Evolutionary conservation across 2,329 filamentous ascomycete species (phyloP), one percentile per base, ranked within the genome.

Genomic region (Lasiodiplodia sp.): DNA sequence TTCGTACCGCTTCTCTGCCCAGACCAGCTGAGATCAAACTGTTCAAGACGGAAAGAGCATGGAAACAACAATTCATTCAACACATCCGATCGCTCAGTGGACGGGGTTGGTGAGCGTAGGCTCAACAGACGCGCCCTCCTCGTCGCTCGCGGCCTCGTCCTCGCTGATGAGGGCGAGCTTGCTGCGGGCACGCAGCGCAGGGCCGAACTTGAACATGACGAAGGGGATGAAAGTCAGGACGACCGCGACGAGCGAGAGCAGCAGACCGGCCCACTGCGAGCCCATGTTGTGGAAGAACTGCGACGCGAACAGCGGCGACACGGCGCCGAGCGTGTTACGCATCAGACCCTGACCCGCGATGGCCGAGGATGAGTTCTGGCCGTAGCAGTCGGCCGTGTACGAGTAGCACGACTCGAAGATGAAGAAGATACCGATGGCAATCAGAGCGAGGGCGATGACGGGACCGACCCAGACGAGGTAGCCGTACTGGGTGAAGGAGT

Each of bases 211-310:
- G 76, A 79, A 83, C 73, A 82, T 80, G 14, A 83, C 79, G 70
- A 83, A 84, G 1, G 82, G 82, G 52, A 82, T 80, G 71, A 81
- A 69, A 67, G 77, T 80, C 67, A 82, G 66, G 23, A 82, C 67
- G 0, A 83, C 83, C 1, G 82, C 84, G 18, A 86, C 76, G 10
- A 86, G 70, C 0, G 84, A 80, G 66, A 87, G 71, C 21, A 86
- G 78, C 21, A 87, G 72, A 11, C 85, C 85, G 1, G 85, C 84
- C 66, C 83, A 86, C 73, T 86, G 84, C 69, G 83, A 85, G 4
- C 84, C 84, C 16, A 87, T 77, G 66, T 86, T 86, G 71, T 84
- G 80, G 75, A 87, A 87, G 75, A 86, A 86, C 57, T 85, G 82
- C 38, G 78, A 81, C 14, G 84, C 84, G 70, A 86, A 86, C 14